These are phyloP conservation scores for Microcera coccophila DNA, from an alignment of 2,329 filamentous ascomycete genomes.

Conservation along the genomic window DNA sequence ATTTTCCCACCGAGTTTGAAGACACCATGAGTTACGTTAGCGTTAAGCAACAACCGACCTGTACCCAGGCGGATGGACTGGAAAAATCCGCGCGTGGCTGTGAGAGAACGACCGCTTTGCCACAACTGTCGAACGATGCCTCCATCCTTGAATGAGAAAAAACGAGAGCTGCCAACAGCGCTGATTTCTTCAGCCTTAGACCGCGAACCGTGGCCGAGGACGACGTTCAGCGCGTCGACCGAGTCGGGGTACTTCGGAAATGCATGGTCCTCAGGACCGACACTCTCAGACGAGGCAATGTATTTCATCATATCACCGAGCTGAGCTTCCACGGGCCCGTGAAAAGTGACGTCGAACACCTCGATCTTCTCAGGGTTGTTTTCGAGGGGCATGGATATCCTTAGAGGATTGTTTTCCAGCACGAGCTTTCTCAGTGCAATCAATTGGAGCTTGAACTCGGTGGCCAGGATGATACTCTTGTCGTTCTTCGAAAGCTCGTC, in stretches of 20 bases:
- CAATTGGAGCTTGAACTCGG: slow-evolving; percentile 51
- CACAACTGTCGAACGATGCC: slow-evolving; percentile 28
- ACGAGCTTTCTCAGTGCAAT: slow-evolving; percentile 37
- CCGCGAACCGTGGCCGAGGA: slow-evolving; percentile 45
- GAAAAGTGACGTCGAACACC: slow-evolving; percentile 40
- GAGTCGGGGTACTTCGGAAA: slow-evolving; percentile 49
- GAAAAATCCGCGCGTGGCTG: slow-evolving; percentile 51
- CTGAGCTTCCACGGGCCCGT: slow-evolving; percentile 36
- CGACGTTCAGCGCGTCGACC: slow-evolving; percentile 50
- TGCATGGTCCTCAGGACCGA: slow-evolving; percentile 31
- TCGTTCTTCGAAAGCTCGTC: slow-evolving; percentile 31
- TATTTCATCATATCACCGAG: slow-evolving; percentile 44
- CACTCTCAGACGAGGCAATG: slow-evolving; percentile 38
- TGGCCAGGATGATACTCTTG: slow-evolving; percentile 35
- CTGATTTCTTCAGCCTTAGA: slow-evolving; percentile 32
- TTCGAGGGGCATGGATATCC: slow-evolving; percentile 33
- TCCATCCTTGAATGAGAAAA: slow-evolving; percentile 41
- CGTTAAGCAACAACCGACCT: slow-evolving; percentile 51
- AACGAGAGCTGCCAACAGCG: slow-evolving; percentile 45
- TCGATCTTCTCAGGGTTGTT: slow-evolving; percentile 30
- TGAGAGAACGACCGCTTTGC: slow-evolving; percentile 29
- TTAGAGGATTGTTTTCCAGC: slow-evolving; percentile 33
- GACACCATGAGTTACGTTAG: slow-evolving; percentile 52
- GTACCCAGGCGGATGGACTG: slow-evolving; percentile 53
- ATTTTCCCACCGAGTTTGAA: slow-evolving; percentile 43